Conservation (phyloP, 176 grass and related monocot genomes). For the Oryza australiensis region DNA sequence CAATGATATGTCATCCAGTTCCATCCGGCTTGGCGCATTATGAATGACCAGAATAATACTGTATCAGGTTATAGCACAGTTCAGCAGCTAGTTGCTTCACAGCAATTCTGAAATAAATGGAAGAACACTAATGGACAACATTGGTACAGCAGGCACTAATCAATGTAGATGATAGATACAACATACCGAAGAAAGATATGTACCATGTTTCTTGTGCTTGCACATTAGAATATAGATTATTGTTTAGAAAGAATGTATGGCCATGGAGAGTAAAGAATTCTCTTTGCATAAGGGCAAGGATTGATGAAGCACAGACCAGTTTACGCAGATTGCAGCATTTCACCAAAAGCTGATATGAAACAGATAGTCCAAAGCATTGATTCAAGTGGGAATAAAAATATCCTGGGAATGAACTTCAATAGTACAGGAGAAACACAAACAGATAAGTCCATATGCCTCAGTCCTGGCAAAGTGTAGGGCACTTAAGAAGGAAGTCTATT, state of each 20-base stretch:
- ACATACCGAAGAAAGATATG: slow-evolving; percentile 20
- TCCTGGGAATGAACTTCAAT: background rate
- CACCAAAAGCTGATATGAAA: slow-evolving; percentile 13
- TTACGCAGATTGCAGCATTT: slow-evolving; percentile 11
- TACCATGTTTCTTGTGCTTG: slow-evolving; percentile 28
- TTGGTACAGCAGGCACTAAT: slow-evolving; percentile 28
- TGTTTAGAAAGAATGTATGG: background rate
- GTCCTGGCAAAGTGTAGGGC: slow-evolving; percentile 1
- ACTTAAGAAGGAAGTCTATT: slow-evolving; percentile 23
- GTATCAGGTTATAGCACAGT: slow-evolving; percentile 36
- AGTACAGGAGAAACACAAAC: background rate
- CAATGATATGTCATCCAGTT: slow-evolving; percentile 31
- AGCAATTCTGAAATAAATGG: slow-evolving; percentile 25
- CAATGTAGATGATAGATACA: slow-evolving; percentile 30
- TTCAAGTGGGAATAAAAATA: slow-evolving; percentile 16
- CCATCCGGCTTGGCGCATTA: slow-evolving; percentile 41
- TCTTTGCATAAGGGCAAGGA: slow-evolving; percentile 12
- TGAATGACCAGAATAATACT: slow-evolving; percentile 39
- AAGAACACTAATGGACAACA: slow-evolving; percentile 23
- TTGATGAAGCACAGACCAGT: background rate
- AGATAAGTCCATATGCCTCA: background rate
- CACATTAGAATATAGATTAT: slow-evolving; percentile 3
- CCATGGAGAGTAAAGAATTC: slow-evolving; percentile 19
- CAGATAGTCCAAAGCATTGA: background rate
- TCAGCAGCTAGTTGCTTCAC: slow-evolving; percentile 37